phyloP scores from a whole-genome alignment of 257 asterid genomes.

The Petrea volubilis region DNA sequence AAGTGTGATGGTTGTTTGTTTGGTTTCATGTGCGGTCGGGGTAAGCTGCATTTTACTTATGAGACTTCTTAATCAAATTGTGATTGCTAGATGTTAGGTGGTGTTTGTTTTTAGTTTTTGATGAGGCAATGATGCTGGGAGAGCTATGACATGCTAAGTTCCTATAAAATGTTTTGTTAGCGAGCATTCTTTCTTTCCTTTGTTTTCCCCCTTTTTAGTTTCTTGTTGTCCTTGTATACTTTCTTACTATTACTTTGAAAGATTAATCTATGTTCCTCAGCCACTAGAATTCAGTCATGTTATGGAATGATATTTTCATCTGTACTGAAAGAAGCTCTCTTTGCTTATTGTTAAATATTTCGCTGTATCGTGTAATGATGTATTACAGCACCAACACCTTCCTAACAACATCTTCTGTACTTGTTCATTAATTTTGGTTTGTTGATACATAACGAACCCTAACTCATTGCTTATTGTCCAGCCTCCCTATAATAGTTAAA shows the following conservation, averaged over 20 bases:
- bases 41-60: not conserved
- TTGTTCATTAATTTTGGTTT: not conserved
- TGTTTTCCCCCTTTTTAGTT: no score
- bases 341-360: not conserved
- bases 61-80: not conserved
- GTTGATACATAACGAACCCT: not conserved
- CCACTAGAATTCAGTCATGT: not conserved
- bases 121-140: constrained; percentile 5
- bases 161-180: not conserved
- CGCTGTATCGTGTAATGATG: not conserved
- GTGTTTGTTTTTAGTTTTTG: not conserved
- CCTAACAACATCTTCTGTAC: no score
- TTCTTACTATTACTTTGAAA: not conserved
- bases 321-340: not conserved
- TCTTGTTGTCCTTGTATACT: constrained; percentile 1
- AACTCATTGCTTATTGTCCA: not conserved
- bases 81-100: constrained; percentile 7
- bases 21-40: not conserved
- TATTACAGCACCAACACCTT: not conserved
- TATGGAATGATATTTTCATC: not conserved
- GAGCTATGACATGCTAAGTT: not conserved
- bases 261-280: not conserved
- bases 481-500: not conserved
- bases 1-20: not conserved
- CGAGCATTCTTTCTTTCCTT: not conserved